Percentiles rank a stretch among this genome's conserved stretches.
phyloP scores from a whole-genome alignment of 306 rosid species.

The Canavalia ensiformis region DNA sequence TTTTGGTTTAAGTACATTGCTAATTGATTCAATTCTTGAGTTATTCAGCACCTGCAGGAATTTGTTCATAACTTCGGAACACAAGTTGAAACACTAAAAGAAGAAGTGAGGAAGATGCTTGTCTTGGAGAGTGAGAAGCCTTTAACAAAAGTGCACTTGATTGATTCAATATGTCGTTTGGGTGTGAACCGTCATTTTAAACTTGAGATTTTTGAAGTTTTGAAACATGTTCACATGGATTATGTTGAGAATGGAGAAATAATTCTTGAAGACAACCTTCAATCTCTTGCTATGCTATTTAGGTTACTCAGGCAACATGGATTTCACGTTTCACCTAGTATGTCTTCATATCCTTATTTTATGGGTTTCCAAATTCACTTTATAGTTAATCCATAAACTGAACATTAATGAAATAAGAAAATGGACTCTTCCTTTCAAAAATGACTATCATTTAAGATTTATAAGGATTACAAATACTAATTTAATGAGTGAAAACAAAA shows the following conservation, averaged over 20 bases:
- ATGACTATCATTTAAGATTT: too few species aligned
- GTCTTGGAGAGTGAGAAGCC: background rate
- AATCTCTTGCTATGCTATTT: slow-evolving; percentile 53
- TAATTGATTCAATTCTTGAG: background rate
- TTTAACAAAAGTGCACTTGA: slow-evolving; percentile 20
- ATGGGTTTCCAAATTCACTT: background rate
- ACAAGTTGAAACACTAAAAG: slow-evolving; percentile 42
- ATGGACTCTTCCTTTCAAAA: too few species aligned
- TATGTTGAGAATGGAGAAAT: background rate
- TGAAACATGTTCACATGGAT: slow-evolving; percentile 30
- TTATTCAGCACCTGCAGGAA: slow-evolving; percentile 45
- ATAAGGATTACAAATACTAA: too few species aligned
- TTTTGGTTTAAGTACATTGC: too few species aligned
- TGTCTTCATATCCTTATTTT: background rate
- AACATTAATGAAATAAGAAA: too few species aligned
- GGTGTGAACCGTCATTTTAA: slow-evolving; percentile 57
- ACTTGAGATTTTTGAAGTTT: slow-evolving; percentile 42
- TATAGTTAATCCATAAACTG: background rate
- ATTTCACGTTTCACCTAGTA: slow-evolving; percentile 47
- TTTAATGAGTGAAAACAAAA: too few species aligned
- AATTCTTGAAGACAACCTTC: slow-evolving; percentile 33
- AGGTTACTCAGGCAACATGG: slow-evolving; percentile 63
- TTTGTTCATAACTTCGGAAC: background rate
- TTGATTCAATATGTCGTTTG: slow-evolving; percentile 62
- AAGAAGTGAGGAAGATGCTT: slow-evolving; percentile 51